Percentiles rank a stretch among this genome's conserved stretches.
Conservation (phyloP, 2,329 filamentous ascomycete genomes). For the Aureobasidium uvarum region DNA sequence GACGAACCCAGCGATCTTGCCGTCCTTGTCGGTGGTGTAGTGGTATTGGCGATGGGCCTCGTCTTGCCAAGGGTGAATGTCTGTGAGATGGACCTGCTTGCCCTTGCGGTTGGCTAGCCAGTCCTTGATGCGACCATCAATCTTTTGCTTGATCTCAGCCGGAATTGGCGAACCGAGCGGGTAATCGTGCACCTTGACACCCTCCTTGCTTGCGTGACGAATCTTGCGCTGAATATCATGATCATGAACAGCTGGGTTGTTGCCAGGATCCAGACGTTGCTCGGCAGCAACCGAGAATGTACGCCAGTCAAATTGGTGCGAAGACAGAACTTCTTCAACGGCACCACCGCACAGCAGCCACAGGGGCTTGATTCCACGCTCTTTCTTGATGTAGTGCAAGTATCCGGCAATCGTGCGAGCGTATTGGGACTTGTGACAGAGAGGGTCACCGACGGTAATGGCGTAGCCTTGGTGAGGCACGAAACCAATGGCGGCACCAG, state of each 20-base stretch:
- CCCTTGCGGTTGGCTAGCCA: slow-evolving; percentile 82
- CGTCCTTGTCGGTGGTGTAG: slow-evolving; percentile 70
- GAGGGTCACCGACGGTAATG: slow-evolving; percentile 82
- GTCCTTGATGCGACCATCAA: slow-evolving; percentile 70
- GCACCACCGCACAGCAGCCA: slow-evolving; percentile 85
- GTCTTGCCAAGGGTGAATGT: slow-evolving; percentile 86
- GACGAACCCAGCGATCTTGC: slow-evolving; percentile 72
- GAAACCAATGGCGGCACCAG: slow-evolving; percentile 82
- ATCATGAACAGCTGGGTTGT: slow-evolving; percentile 66
- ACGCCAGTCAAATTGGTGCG: slow-evolving; percentile 74
- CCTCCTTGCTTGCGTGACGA: slow-evolving; percentile 76
- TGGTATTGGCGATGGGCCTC: slow-evolving; percentile 81
- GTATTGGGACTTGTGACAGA: slow-evolving; percentile 79
- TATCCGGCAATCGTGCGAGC: slow-evolving; percentile 70
- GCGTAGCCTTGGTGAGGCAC: slow-evolving; percentile 74
- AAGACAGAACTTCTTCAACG: slow-evolving; percentile 75
- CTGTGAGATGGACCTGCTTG: slow-evolving; percentile 83
- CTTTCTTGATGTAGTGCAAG: slow-evolving; percentile 69
- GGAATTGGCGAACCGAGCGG: slow-evolving; percentile 62
- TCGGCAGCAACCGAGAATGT: slow-evolving; percentile 86
- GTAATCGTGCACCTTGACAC: slow-evolving; percentile 74
- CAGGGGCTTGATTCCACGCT: slow-evolving; percentile 71
- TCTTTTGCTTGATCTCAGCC: slow-evolving; percentile 65
- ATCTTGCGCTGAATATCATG: slow-evolving; percentile 70
- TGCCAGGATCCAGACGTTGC: slow-evolving; percentile 74